Evolutionary conservation across 495 filamentous ascomycete species (phyloP), one percentile per base, ranked within the genome.

Genomic region (Xylaria palmicola): DNA sequence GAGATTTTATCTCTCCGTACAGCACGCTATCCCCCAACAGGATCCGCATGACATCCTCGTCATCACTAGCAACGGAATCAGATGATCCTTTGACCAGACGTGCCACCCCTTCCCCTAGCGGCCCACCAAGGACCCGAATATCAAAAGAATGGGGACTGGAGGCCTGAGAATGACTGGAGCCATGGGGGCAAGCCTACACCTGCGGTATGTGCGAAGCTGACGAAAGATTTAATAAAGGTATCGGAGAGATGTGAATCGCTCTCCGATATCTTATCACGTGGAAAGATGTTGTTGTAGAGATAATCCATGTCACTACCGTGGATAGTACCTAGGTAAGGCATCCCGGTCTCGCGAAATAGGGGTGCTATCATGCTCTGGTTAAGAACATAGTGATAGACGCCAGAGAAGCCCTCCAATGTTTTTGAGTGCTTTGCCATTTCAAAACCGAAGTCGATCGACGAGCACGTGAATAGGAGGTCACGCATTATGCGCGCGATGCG

Each of bases 271-370:
- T 58, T 19, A 2, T 61, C 63, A 30, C 69, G 62, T 0, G 66
- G 70, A 22, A 68, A 67, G 3, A 73, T 30, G 5, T 63, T 63
- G 37, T 70, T 72, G 50, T 68, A 68, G 22, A 73, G 59, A 50
- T 74, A 74, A 50, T 73, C 67, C 20, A 54, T 65, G 49, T 74
- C 70, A 13, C 63, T 67, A 0, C 72, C 72, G 43, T 74, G 72
- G 1, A 30, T 26, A 7, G 58, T 59, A 2, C 68, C 63, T 6
- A 72, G 1, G 36, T 70, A 72, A 1, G 72, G 68, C 70, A 73
- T 69, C 0, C 72, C 70, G 1, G 59, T 63, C 0, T 27, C 56
- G 6, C 56, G 48, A n/a, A 68, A 69, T 0, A 73, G 15, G 0
- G 68, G 64, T 0, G 66, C 60, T 4, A 73, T 27, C 68, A 73